Percentiles rank a stretch among this genome's conserved stretches.
Conservation (phyloP, 169 alveolate genomes). For the Plasmodium sp. region DNA sequence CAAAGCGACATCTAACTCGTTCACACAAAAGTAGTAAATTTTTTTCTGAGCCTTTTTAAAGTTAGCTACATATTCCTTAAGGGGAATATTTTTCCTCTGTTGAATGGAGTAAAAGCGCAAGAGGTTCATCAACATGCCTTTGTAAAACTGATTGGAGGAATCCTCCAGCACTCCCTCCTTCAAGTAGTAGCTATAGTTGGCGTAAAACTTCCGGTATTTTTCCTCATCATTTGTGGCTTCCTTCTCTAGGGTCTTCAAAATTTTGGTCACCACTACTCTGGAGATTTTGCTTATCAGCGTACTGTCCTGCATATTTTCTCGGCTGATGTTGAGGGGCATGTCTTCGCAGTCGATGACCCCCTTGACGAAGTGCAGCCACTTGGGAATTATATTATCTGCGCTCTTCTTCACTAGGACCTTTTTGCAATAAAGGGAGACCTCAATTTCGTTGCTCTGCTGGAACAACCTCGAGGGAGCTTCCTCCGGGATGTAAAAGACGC, state of each 20-base stretch:
- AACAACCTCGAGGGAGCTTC: constrained; percentile 93
- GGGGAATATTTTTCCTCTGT: constrained; percentile 75
- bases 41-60: constrained; percentile 88
- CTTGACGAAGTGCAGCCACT: constrained; percentile 95
- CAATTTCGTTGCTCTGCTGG: constrained; percentile 87
- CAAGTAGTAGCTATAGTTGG: constrained; percentile 86
- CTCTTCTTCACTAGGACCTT: constrained; percentile 93
- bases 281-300: constrained; percentile 92
- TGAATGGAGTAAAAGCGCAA: constrained; percentile 78
- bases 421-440: constrained; percentile 91
- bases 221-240: constrained; percentile 90
- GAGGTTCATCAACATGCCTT: constrained; percentile 73
- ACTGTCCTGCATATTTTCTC: constrained; percentile 95
- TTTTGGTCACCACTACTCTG: constrained; percentile 91
- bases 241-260: constrained; percentile 92
- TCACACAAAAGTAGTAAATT: constrained; percentile 88
- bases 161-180: constrained; percentile 91
- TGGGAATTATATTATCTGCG: constrained; percentile 94
- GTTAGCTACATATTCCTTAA: constrained; percentile 81
- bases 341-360: constrained; percentile 99
- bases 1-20: constrained; percentile 87
- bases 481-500: constrained; percentile 90
- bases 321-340: constrained; percentile 95
- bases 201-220: constrained; percentile 87
- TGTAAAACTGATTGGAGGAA: constrained; percentile 79